A percentile compares a stretch with the other conserved stretches of the same genome.
Conservation (phyloP, 495 filamentous ascomycete genomes). For the Podospora pseudoanserina region DNA sequence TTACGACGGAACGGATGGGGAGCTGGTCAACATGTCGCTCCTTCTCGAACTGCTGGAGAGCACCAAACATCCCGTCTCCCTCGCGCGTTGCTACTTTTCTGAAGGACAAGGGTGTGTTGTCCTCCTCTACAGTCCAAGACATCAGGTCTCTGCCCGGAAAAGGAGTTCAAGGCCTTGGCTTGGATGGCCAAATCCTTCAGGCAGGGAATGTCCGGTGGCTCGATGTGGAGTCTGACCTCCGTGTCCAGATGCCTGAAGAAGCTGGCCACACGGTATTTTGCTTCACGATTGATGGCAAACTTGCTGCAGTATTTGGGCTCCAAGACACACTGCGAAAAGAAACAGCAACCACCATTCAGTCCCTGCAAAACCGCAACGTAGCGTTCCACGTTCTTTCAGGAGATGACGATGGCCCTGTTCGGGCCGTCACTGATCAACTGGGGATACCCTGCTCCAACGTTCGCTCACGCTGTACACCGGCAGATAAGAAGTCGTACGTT, state of each 20-base stretch:
- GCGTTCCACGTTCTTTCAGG: slow-evolving; percentile 64
- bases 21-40: slow-evolving; percentile 19
- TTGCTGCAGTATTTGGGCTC: slow-evolving; percentile 59
- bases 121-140: slow-evolving; percentile 34
- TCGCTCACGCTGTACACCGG: slow-evolving; percentile 52
- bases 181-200: slow-evolving; percentile 33
- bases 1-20: slow-evolving; percentile 33
- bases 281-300: slow-evolving; percentile 49
- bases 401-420: slow-evolving; percentile 61
- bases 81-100: slow-evolving; percentile 54
- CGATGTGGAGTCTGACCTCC: slow-evolving; percentile 31
- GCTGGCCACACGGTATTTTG: slow-evolving; percentile 60
- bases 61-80: slow-evolving; percentile 68
- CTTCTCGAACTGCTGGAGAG: slow-evolving; percentile 41
- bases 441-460: slow-evolving; percentile 49
- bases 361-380: slow-evolving; percentile 55
- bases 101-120: slow-evolving; percentile 26
- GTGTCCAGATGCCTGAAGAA: slow-evolving; percentile 43
- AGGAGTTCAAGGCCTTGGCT: slow-evolving; percentile 36
- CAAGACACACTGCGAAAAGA: slow-evolving; percentile 58
- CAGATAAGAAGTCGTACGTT: slow-evolving; percentile 62
- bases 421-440: slow-evolving; percentile 49
- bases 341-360: slow-evolving; percentile 44
- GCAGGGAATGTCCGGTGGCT: slow-evolving; percentile 68
- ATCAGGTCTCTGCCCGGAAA: slow-evolving; percentile 49